Percentiles rank a stretch among this genome's conserved stretches.
Conservation (phyloP, 208 protist species). For the Leishmania major region DNA sequence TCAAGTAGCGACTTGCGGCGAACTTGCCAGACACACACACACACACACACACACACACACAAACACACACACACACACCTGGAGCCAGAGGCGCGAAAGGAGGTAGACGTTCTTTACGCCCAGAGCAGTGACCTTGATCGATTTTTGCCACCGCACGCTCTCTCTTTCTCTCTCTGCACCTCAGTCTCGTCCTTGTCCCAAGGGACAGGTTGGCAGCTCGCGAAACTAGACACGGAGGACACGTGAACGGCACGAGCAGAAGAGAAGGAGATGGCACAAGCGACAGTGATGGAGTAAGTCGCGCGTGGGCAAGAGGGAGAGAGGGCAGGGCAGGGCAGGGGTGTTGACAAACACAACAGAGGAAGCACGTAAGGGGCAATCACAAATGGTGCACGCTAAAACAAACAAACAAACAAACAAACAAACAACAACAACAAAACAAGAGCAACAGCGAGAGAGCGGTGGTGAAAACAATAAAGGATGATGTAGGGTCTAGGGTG, state of each 20-base stretch:
- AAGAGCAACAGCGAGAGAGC: too few species aligned
- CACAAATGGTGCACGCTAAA: too few species aligned
- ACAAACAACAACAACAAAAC: too few species aligned
- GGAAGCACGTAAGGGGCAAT: too few species aligned
- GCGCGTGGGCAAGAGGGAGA: background rate
- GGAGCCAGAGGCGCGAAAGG: background rate
- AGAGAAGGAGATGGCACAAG: background rate
- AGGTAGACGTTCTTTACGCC: background rate
- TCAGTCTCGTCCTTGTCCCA: background rate
- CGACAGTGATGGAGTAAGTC: background rate
- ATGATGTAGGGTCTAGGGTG: background rate
- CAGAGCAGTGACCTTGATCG: background rate
- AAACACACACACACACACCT: too few species aligned
- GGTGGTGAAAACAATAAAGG: background rate
- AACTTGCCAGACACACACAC: too few species aligned
- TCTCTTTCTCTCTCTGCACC: background rate
- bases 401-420: background rate
- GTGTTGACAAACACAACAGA: constrained; percentile 13
- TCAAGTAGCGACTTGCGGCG: too few species aligned
- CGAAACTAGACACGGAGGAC: background rate
- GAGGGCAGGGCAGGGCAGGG: background rate
- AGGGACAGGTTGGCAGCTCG: background rate
- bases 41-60: too few species aligned
- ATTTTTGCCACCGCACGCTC: background rate
- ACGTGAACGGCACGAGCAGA: background rate